phyloP scores from a whole-genome alignment of 2,329 filamentous ascomycete genomes.

The Penicillium sp. region DNA sequence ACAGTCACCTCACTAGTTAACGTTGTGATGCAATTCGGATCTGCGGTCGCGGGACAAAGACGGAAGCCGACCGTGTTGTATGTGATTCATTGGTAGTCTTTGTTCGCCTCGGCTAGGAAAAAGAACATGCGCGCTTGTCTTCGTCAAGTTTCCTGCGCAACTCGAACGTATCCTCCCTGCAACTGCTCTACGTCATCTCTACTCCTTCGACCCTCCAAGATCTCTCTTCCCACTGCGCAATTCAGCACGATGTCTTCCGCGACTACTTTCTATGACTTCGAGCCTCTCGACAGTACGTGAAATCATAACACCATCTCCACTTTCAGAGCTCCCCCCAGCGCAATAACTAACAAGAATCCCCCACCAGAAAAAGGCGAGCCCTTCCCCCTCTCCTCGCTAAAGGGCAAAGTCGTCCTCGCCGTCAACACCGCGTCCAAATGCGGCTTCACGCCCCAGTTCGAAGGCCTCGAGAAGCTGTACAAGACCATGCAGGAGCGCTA shows the following conservation, averaged over 20 bases:
- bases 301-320: neutral
- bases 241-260: constrained; percentile 51
- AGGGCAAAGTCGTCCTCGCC: constrained; percentile 88
- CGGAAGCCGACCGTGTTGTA: neutral
- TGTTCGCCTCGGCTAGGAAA: constrained; percentile 7
- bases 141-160: neutral
- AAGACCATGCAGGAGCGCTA: constrained; percentile 65
- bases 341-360: constrained; percentile 6
- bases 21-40: neutral
- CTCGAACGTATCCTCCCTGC: constrained; percentile 2
- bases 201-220: neutral
- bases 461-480: constrained; percentile 84
- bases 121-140: constrained; percentile 6
- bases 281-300: constrained; percentile 52
- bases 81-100: constrained; percentile 10
- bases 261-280: constrained; percentile 57
- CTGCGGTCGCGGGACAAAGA: constrained; percentile 5
- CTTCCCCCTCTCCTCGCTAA: constrained; percentile 64
- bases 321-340: neutral
- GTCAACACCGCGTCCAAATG: constrained; percentile 99
- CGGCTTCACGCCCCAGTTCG: constrained; percentile 96
- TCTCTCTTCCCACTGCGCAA: constrained; percentile 2
- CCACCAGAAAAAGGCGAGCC: constrained; percentile 64
- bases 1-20: too few species aligned
- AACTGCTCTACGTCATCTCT: constrained; percentile 16